A percentile compares a stretch with the other conserved stretches of the same genome.
Conservation (phyloP, 106 monocot genomes). For the Platanthera guangdongensis region DNA sequence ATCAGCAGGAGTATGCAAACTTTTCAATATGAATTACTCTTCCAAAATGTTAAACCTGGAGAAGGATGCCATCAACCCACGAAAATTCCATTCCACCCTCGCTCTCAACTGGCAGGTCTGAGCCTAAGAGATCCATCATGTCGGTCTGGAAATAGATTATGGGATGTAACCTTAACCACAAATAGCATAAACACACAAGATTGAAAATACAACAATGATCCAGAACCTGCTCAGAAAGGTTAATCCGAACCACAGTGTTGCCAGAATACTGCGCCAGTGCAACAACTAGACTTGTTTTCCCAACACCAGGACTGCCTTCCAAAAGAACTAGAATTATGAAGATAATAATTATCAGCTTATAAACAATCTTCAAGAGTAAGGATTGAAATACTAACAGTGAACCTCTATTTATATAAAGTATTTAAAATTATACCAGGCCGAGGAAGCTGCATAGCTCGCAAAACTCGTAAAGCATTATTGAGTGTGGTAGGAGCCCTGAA, state of each 20-base stretch:
- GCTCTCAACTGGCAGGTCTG: slow-evolving; percentile 71
- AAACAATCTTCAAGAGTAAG: not conserved
- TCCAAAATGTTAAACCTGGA: slow-evolving; percentile 43
- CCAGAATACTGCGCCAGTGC: slow-evolving; percentile 90
- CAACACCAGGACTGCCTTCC: slow-evolving; percentile 99
- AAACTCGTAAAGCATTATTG: slow-evolving; percentile 72
- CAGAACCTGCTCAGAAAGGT: slow-evolving; percentile 90
- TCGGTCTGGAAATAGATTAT: slow-evolving; percentile 54
- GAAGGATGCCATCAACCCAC: slow-evolving; percentile 97
- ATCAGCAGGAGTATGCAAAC: not conserved
- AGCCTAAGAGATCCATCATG: slow-evolving; percentile 97
- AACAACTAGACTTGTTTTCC: slow-evolving; percentile 88
- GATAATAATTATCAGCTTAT: not conserved
- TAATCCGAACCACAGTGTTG: slow-evolving; percentile 82
- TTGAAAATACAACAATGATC: slow-evolving; percentile 3
- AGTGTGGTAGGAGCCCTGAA: slow-evolving; percentile 85
- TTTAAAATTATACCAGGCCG: slow-evolving; percentile 54
- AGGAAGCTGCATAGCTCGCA: slow-evolving; percentile 86
- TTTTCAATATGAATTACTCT: slow-evolving; percentile 1
- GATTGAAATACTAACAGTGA: not conserved
- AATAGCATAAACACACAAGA: not conserved
- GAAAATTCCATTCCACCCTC: slow-evolving; percentile 74
- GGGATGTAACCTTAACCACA: not conserved
- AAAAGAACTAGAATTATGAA: slow-evolving; percentile 50
- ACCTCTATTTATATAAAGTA: not conserved